Evolutionary conservation across 2,329 filamentous ascomycete genomes (phyloP).

Genomic region (Neospermospora avenae): DNA sequence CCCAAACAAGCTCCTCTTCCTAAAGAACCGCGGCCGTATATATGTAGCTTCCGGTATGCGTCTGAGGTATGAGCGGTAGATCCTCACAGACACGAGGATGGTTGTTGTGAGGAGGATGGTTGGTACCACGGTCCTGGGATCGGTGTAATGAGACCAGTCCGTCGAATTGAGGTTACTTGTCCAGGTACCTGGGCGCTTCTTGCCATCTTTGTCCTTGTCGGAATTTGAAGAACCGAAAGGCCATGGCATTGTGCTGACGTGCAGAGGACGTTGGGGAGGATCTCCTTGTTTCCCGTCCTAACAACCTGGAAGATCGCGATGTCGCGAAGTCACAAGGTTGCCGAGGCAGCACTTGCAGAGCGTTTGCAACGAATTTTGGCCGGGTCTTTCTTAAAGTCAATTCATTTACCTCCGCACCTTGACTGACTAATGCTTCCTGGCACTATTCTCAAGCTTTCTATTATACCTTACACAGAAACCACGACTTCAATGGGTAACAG

Average conservation of each 20-base stretch:
- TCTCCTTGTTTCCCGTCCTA: not conserved
- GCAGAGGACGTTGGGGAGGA: not conserved
- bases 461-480: too few species aligned
- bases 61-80: conserved; percentile 76
- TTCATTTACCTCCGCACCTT: too few species aligned
- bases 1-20: conserved; percentile 74
- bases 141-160: conserved; percentile 53
- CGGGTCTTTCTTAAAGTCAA: too few species aligned
- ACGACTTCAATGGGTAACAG: too few species aligned
- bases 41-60: conserved; percentile 76
- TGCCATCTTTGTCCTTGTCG: conserved; percentile 28
- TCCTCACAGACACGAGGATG: conserved; percentile 49
- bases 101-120: conserved; percentile 53
- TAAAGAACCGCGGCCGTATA: conserved; percentile 72
- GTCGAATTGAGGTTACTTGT: conserved; percentile 44
- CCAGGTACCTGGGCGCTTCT: conserved; percentile 39
- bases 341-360: too few species aligned
- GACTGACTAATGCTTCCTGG: too few species aligned
- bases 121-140: conserved; percentile 52
- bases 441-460: too few species aligned
- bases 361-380: too few species aligned
- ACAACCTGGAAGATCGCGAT: not conserved
- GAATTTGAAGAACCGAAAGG: conserved; percentile 42
- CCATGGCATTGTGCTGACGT: conserved; percentile 43
- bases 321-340: not conserved